Evolutionary conservation across 306 rosid genomes (phyloP).

Genomic region (Malus domestica): ASM211411v1 NC_041793.1:42052501-42053000

Average conservation of each 20-base stretch:
- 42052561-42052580: constrained; percentile 90
- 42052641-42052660: constrained; percentile 40
- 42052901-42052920: background rate
- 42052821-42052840: constrained; percentile 12
- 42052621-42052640: constrained; percentile 59
- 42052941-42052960: background rate
- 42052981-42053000: background rate
- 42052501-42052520: constrained; percentile 76
- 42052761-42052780: constrained; percentile 55
- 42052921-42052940: background rate
- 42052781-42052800: constrained; percentile 15
- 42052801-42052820: background rate
- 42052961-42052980: background rate
- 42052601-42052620: constrained; percentile 88
- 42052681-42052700: background rate
- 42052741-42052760: constrained; percentile 52
- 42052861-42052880: background rate
- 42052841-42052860: constrained; percentile 11
- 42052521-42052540: constrained; percentile 78
- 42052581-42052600: constrained; percentile 88
- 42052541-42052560: constrained; percentile 61
- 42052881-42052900: background rate
- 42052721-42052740: constrained; percentile 34
- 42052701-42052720: constrained; percentile 14
- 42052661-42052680: constrained; percentile 24